Percentiles rank a stretch among this genome's conserved stretches.
Conservation (phyloP, 1,284 basidiomycete species). For the Cryptococcus hybrid region DNA sequence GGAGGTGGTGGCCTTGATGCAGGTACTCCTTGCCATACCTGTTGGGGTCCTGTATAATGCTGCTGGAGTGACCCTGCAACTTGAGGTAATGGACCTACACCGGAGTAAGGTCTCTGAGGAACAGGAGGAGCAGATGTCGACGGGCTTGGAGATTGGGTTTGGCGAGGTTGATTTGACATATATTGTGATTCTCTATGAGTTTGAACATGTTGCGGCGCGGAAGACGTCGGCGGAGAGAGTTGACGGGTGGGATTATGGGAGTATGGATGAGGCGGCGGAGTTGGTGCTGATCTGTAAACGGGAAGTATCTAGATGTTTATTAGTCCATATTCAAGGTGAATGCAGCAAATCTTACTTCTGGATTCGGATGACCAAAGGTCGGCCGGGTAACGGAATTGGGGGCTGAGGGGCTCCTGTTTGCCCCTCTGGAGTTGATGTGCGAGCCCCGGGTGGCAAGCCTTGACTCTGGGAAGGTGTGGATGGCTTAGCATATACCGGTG, state of each 20-base stretch:
- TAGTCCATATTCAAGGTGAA: too few relatives aligned
- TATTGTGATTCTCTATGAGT: background rate
- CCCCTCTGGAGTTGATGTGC: too few relatives aligned
- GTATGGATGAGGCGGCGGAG: slow-evolving; percentile 25
- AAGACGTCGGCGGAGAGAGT: background rate
- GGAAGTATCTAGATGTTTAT: slow-evolving; percentile 20
- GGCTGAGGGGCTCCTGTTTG: background rate
- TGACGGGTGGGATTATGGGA: background rate
- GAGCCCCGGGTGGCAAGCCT: too few relatives aligned
- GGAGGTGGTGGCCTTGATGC: too few relatives aligned
- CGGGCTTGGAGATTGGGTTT: slow-evolving; percentile 1
- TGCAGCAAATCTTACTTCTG: slow-evolving; percentile 8
- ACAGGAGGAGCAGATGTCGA: slow-evolving; percentile 3
- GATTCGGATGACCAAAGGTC: background rate
- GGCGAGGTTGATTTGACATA: background rate
- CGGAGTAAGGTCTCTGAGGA: background rate
- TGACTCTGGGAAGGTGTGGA: slow-evolving; percentile 12
- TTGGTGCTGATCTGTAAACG: slow-evolving; percentile 30
- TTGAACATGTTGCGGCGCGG: background rate
- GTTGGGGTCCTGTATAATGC: too few relatives aligned
- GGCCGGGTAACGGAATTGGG: background rate
- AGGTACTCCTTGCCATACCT: too few relatives aligned
- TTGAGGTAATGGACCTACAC: background rate
- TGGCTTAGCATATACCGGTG: slow-evolving; percentile 89
- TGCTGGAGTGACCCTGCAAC: too few relatives aligned